Conservation (phyloP, 495 filamentous ascomycete genomes). For the Aspergillus carlsbadensis region DNA sequence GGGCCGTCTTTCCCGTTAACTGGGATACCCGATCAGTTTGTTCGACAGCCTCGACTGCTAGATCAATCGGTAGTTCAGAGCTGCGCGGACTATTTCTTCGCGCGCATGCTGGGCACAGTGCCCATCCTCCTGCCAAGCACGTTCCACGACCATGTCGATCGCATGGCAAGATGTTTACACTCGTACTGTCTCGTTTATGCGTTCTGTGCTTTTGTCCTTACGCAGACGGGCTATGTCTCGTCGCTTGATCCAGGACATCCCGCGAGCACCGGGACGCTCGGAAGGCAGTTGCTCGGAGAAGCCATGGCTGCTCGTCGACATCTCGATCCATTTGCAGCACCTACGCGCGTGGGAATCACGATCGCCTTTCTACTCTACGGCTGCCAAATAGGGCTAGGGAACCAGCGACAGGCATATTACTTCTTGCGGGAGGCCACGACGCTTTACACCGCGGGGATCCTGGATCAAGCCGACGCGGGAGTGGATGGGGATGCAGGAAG, state of each 20-base stretch:
- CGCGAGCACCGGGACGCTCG: conserved; percentile 57
- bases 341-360: conserved; percentile 59
- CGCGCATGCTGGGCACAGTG: conserved; percentile 70
- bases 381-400: conserved; percentile 67
- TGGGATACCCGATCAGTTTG: conserved; percentile 2
- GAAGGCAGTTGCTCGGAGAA: conserved; percentile 60
- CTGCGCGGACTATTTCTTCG: conserved; percentile 75
- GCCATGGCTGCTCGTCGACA: conserved; percentile 65
- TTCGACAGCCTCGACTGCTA: conserved; percentile 51
- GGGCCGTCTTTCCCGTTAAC: conserved; percentile 47
- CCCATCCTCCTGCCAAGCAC: conserved; percentile 66
- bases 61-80: conserved; percentile 59
- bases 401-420: conserved; percentile 72
- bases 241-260: not conserved
- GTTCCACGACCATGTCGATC: conserved; percentile 56
- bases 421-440: conserved; percentile 72
- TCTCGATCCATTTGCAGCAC: conserved; percentile 65
- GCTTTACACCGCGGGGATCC: conserved; percentile 44
- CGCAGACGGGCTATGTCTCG: conserved; percentile 47
- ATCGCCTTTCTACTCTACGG: conserved; percentile 74
- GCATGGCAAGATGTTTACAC: conserved; percentile 61
- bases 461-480: conserved; percentile 23
- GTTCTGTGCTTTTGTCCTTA: conserved; percentile 75
- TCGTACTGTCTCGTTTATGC: conserved; percentile 73
- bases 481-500: conserved; percentile 39